A percentile compares a stretch with the other conserved stretches of the same genome.
phyloP scores from a whole-genome alignment of 257 asterid species.

The Solanum chilense region DNA sequence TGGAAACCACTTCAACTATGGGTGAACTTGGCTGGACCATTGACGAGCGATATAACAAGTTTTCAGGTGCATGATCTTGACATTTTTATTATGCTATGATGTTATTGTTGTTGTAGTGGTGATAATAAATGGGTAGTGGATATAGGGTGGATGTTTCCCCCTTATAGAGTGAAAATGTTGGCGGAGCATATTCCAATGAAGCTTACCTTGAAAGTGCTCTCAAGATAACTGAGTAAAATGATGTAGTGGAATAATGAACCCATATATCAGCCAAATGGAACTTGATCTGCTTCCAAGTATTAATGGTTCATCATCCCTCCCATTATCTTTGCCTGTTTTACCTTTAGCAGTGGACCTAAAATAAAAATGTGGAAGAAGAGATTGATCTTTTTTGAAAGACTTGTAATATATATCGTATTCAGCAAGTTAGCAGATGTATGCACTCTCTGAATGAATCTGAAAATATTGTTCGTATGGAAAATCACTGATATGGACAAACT shows the following conservation, averaged over 20 bases:
- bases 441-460: neutral
- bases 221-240: neutral
- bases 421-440: neutral
- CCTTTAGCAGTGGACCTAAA: neutral
- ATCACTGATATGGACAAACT: neutral
- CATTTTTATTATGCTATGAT: neutral
- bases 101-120: neutral
- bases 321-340: neutral
- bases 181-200: neutral
- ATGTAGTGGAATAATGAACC: neutral
- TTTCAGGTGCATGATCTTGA: conserved; percentile 32
- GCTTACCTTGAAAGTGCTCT: neutral
- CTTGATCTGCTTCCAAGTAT: neutral
- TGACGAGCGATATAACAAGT: conserved; percentile 34
- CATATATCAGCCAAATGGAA: neutral
- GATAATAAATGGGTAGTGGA: neutral
- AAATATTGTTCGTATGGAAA: neutral
- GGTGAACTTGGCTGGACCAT: conserved; percentile 38
- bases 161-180: neutral
- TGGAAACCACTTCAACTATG: conserved; percentile 54
- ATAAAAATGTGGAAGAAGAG: neutral
- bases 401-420: neutral
- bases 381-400: neutral
- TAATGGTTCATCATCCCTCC: neutral
- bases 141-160: neutral